These are phyloP conservation scores for Otatea glauca DNA, from an alignment of 176 grass and related monocot genomes.

Conservation along the genomic window DNA sequence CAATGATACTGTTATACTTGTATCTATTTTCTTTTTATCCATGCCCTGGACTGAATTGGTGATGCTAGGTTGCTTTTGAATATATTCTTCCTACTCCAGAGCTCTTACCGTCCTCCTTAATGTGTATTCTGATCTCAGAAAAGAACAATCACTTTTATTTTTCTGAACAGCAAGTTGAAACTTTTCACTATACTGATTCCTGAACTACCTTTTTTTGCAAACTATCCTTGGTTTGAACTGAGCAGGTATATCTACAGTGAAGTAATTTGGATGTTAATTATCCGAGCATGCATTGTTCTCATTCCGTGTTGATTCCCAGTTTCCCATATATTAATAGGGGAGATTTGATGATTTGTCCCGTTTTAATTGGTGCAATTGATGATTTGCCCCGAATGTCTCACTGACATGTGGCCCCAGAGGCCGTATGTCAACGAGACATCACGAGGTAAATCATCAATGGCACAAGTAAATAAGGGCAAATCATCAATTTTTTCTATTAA, in stretches of 20 bases:
- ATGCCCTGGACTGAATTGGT: neutral
- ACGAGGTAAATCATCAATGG: no score
- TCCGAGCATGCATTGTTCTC: neutral
- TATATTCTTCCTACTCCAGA: neutral
- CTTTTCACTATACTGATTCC: neutral
- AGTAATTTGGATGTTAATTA: neutral
- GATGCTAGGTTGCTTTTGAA: neutral
- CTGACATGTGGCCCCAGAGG: no score
- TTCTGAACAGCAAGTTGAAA: constrained; percentile 9
- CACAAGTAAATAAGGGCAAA: no score
- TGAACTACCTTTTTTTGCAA: neutral
- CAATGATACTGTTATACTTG: constrained; percentile 6
- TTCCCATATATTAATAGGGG: no score
- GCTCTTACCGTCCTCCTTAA: neutral
- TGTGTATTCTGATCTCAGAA: constrained; percentile 1
- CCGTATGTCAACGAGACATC: no score
- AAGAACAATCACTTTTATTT: neutral
- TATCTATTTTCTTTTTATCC: constrained; percentile 25
- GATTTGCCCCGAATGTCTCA: no score
- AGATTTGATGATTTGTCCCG: no score
- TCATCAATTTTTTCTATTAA: no score
- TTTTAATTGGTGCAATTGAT: no score
- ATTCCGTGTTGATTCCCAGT: neutral
- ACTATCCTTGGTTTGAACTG: neutral
- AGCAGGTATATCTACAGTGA: neutral